Base-by-base conservation (phyloP, 805 yeast species). In the Metschnikowia proteae region DNA sequence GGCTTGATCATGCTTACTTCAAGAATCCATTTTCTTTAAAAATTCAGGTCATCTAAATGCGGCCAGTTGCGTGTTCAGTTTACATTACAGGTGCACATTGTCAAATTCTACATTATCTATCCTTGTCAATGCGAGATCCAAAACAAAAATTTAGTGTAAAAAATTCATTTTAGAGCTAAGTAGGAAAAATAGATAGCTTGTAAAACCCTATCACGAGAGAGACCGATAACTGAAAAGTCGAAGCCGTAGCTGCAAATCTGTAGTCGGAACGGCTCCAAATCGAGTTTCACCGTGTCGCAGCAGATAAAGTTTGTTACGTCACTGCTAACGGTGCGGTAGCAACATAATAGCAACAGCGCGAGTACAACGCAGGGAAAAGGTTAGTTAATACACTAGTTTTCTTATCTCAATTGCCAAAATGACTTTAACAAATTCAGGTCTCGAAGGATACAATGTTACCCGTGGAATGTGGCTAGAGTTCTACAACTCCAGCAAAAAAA, bases 381-480 rank as follows among this genome's bases (percentile, higher is more conserved):
- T 17, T 17, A 17, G 17, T 17, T 17, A 8, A 25, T 9, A 11
- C 3, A 37, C 39, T 25, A 25, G 13, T 26, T 25, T 17, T 8
- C 22, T 23, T 5, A 23, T 11, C 6, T 38, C 26, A 28, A 28
- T 31, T 31, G 17, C 17, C n/a, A 45, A 17, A 22, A 65, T 64
- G 67, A 47, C 64, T 25, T 58, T 66, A 30, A 38, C 56, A 5
- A 68, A 70, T 50, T 73, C 75, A 22, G 67, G 66, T 56, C 61
- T 63, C 57, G 81, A 61, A 48, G 64, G 62, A 25, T 61, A 61
- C 51, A 31, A 49, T 23, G 55, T 73, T 17, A 70, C 69, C 13
- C 71, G 74, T 30, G 61, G 62, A 40, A 60, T 75, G 61, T 76
- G 80, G 80, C 60, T 60, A 32, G 50, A 55, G 22, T 76, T 68